These are phyloP conservation scores for Alternaria arborescens DNA, from an alignment of 2,329 filamentous ascomycete genomes.

Conservation along the genomic window DNA sequence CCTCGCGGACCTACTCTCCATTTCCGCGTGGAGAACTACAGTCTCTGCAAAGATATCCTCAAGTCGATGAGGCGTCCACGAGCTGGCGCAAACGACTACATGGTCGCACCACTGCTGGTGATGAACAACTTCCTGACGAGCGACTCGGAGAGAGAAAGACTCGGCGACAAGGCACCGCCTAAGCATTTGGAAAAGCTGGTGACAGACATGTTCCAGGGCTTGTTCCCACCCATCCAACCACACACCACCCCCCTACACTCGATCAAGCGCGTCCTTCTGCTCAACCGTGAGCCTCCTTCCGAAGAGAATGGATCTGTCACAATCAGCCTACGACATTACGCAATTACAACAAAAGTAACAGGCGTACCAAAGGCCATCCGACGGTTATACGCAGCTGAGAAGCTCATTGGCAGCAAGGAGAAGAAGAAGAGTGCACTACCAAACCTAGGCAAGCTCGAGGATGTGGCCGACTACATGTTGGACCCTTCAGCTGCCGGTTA, in stretches of 20 bases:
- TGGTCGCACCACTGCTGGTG: conserved; percentile 86
- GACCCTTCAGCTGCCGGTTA: conserved; percentile 82
- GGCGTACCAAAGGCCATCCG: conserved; percentile 86
- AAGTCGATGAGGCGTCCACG: conserved; percentile 83
- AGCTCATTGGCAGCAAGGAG: conserved; percentile 67
- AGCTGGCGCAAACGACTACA: conserved; percentile 80
- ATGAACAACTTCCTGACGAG: conserved; percentile 96
- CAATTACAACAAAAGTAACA: conserved; percentile 87
- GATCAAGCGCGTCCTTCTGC: conserved; percentile 88
- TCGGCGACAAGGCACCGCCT: conserved; percentile 71
- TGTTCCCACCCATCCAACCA: conserved; percentile 95
- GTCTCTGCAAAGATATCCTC: conserved; percentile 88
- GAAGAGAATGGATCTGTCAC: conserved; percentile 69
- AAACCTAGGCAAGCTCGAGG: conserved; percentile 88
- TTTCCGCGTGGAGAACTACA: conserved; percentile 95
- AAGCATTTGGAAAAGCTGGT: conserved; percentile 93
- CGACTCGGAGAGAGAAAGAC: conserved; percentile 46
- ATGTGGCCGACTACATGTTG: conserved; percentile 94
- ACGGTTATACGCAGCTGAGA: conserved; percentile 84
- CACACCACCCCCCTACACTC: conserved; percentile 87
- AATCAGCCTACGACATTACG: conserved; percentile 90
- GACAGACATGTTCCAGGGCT: conserved; percentile 92
- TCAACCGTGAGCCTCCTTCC: conserved; percentile 76
- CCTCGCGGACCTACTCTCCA: conserved; percentile 92
- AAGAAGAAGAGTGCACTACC: conserved; percentile 74